Percentiles rank a stretch among this genome's conserved stretches.
These are phyloP conservation scores for Leucocoprinus leucothites DNA, from an alignment of 768 basidiomycete species.

Conservation along the genomic window DNA sequence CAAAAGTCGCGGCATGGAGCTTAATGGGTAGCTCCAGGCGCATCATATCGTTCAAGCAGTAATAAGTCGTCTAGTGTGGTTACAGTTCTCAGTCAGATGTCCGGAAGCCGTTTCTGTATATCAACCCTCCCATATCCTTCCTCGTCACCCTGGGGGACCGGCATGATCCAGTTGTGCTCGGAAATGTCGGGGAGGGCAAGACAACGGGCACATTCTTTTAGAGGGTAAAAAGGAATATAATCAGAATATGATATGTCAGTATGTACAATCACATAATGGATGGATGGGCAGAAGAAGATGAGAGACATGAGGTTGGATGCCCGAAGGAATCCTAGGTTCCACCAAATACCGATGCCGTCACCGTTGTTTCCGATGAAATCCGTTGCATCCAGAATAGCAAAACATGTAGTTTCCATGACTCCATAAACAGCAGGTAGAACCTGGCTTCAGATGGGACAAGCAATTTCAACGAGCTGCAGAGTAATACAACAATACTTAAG, in stretches of 20 bases:
- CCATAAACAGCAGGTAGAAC: background rate
- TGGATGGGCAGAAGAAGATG: conserved; percentile 1
- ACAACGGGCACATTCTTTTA: background rate
- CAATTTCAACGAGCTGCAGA: background rate
- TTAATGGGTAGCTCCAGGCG: background rate
- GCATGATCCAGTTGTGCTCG: background rate
- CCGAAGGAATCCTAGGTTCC: conserved; percentile 21
- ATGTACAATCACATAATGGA: conserved; percentile 11
- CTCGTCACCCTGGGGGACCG: background rate
- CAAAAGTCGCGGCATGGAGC: background rate
- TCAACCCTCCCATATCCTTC: too few species aligned
- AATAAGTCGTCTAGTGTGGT: too few species aligned
- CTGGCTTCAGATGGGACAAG: background rate
- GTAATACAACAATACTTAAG: background rate
- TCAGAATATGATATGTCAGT: conserved; percentile 8
- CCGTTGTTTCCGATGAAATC: conserved; percentile 21
- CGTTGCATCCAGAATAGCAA: conserved; percentile 14
- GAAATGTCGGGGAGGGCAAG: conserved; percentile 3
- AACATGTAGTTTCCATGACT: background rate
- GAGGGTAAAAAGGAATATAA: background rate
- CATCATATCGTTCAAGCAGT: background rate
- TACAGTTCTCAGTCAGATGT: too few species aligned
- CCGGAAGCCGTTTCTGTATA: too few species aligned
- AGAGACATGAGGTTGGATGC: conserved; percentile 7
- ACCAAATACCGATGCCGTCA: conserved; percentile 25